Base-by-base conservation (phyloP, 352 stramenopile species). In the Pythium diclinum region DNA sequence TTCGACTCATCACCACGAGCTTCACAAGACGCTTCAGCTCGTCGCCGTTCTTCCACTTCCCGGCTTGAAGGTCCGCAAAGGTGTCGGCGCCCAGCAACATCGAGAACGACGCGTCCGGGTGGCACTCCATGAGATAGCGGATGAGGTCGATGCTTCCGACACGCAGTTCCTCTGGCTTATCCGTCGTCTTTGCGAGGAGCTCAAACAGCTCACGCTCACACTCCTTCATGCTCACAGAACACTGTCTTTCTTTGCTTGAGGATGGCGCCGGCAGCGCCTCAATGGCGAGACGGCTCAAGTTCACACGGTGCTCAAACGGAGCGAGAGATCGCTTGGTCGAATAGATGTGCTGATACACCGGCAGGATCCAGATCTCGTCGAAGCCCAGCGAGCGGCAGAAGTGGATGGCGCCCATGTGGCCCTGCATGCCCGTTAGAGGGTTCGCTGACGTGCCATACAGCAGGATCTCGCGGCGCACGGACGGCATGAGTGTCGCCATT, bases 321-420 rank as follows among this genome's bases (percentile, higher is more conserved):
- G 81, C 87, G 48, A 97, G 79, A 47, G 82, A 55, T 36, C 76
- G 74, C 74, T 97, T 97, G 57, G 60, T 83, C 23, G 75, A 79
- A 70, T 91, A 96, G 59, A 96, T 95, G 72, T 97, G 89, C 61
- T 90, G 83, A 67, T 91, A 96, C 58, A 97, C 89, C 10, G 89
- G 89, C 55, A 96, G 54, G n/a, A 97, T 59, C 89, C 89, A 97
- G 38, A 97, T 75, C 70, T 96, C 83, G 60, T 96, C 88, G 54
- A 89, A 94, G 40, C 61, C 48, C 34, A 85, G 57, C 25, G 60
- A 25, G 11, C 69, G 75, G 55, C 77, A 91, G 66, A 88, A 77
- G 51, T 81, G 66, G 19, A 95, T 76, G 16, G 91, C 75, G 33
- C 89, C 88, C 80, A 91, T 87, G 80, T 97, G 89, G 21, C 87